A percentile compares a stretch with the other conserved stretches of the same genome.
Conservation (phyloP, 2,329 filamentous ascomycete genomes). For the Aspergillus tamarii region DNA sequence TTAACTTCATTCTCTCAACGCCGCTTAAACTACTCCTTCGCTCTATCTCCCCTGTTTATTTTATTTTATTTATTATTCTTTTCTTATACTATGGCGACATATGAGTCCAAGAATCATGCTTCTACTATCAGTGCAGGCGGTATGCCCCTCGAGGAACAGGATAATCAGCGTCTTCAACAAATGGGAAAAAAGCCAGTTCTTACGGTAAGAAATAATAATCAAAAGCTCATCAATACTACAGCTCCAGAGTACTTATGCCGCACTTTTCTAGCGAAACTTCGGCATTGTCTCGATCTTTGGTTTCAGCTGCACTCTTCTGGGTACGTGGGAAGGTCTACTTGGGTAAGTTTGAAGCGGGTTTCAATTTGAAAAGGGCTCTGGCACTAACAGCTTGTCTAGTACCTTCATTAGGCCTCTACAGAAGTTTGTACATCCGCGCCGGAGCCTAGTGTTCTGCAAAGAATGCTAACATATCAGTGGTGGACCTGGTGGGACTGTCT, state of each 20-base stretch:
- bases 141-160: not conserved
- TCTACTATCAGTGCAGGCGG: too few species aligned
- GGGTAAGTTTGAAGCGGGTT: not conserved
- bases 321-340: not conserved
- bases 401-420: not conserved
- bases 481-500: not conserved
- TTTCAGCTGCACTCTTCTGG: not conserved
- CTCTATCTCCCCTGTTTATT: not conserved
- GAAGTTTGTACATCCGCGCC: not conserved
- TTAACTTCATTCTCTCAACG: not conserved
- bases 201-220: not conserved
- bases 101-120: not conserved
- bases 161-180: not conserved
- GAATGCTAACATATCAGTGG: not conserved
- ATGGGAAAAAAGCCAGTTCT: not conserved
- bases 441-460: not conserved
- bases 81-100: not conserved
- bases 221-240: fast-evolving
- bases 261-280: not conserved
- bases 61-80: too few species aligned
- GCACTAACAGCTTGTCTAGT: not conserved
- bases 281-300: not conserved
- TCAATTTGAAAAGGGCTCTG: not conserved
- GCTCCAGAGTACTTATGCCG: not conserved
- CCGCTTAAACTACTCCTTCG: fast-evolving